Evolutionary conservation across 768 basidiomycete genomes (phyloP).

Genomic region (Pulveroboletus sp.): DNA sequence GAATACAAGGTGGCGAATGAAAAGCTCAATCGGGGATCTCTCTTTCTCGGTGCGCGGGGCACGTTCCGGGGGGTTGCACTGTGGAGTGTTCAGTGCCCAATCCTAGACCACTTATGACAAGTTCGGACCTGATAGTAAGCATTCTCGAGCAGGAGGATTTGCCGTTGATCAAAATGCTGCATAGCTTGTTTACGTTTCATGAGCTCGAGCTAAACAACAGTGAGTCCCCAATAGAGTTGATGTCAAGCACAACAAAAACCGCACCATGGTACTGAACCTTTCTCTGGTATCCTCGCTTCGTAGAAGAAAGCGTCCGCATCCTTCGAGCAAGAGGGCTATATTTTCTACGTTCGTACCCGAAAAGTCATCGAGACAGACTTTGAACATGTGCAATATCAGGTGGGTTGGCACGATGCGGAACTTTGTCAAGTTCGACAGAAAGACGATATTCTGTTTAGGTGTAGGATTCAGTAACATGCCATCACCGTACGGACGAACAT

Average conservation of each 20-base stretch:
- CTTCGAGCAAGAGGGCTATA: constrained; percentile 84
- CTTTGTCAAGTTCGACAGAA: constrained; percentile 90
- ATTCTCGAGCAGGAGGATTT: constrained; percentile 87
- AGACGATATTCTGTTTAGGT: constrained; percentile 72
- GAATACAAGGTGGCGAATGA: constrained; percentile 91
- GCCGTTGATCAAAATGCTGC: constrained; percentile 89
- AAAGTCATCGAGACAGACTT: constrained; percentile 96
- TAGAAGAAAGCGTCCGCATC: constrained; percentile 88
- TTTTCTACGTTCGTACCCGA: constrained; percentile 91
- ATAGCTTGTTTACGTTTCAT: constrained; percentile 93
- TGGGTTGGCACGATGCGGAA: constrained; percentile 88
- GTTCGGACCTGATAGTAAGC: constrained; percentile 87
- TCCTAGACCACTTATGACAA: background rate
- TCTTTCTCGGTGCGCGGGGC: constrained; percentile 81
- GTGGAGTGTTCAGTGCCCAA: constrained; percentile 4
- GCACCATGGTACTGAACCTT: constrained; percentile 84
- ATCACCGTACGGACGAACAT: constrained; percentile 7
- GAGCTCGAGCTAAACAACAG: constrained; percentile 67
- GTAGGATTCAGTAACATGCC: background rate
- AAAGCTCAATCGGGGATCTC: constrained; percentile 82
- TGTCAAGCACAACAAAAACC: constrained; percentile 2
- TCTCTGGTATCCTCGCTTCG: constrained; percentile 83
- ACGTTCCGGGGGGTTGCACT: constrained; percentile 98
- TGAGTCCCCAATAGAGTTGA: constrained; percentile 7
- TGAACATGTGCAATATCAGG: constrained; percentile 91